Base-by-base conservation (phyloP, 108 stramenopile genomes). In the Skeletonema potamos region DNA sequence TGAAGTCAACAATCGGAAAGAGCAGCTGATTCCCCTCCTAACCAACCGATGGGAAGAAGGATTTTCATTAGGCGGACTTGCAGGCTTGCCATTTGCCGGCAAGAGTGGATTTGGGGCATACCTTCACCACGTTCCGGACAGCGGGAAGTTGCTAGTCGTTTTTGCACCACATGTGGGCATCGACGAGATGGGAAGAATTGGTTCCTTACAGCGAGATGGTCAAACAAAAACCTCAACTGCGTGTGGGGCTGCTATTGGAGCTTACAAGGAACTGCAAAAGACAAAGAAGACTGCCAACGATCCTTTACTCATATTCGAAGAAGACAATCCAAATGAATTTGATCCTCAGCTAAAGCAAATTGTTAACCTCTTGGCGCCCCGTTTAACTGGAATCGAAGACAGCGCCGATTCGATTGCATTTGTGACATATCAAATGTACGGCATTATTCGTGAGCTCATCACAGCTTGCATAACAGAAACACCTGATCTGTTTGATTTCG, bases 1-100 rank as follows among this genome's bases (percentile, higher is more conserved):
- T 58, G 79, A 81, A 64, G 79, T 81, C 8, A 81, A 81, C 62
- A 75, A 70, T 36, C 20, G 57, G 26, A 54, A 54, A 30, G 79
- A 75, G 30, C 68, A 81, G 61, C 36, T 81, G 6, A 17, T 81
- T 13, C 74, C 74, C 5, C 37, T 75, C 0, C 76, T 74, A 74
- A 30, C 33, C 17, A 64, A 65, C 20, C 66, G 78, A 13, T 79
- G 78, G 78, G 33, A 66, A 28, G 71, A 70, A 55, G 75, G 66
- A 4, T 82, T 82, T 36, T 48, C 69, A 20, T 54, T 82, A 1
- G 81, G 81, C 10, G 81, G 81, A 12, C 27, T 82, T 11, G 75
- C 26, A n/a, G 81, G 81, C 3, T 9, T 82, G 2, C 81, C 81
- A 2, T 82, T 82, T 66, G 75, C 76, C 12, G 81, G 81, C 10